Base-by-base conservation (phyloP, 1,139 yeast species). In the Suhomyces terraborum region DNA sequence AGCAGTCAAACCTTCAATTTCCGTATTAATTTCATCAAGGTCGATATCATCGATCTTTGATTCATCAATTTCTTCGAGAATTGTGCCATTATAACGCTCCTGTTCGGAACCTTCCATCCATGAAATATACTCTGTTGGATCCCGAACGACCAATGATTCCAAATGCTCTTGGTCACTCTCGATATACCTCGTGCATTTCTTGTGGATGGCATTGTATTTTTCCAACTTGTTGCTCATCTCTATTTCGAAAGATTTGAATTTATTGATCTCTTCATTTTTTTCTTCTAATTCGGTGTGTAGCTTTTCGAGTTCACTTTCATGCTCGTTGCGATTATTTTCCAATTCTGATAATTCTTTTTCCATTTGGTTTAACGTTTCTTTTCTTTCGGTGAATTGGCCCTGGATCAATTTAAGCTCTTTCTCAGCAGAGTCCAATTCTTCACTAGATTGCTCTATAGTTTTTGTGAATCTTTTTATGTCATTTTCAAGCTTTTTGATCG, bases 151-250 rank as follows among this genome's bases (percentile, higher is more conserved):
- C 28, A 80, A 60, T 0, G 57, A 55, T 2, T 64, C 60, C 42
- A 82, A 55, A 33, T 67, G 67, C 7, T 62, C 64, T 35, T 66
- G 61, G 40, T 70, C 68, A 3, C 60, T 61, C 9, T 65, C 64
- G 4, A 76, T 58, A 20, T 66, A 67, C 19, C 63, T 64, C 7
- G 64, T 55, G 20, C 76, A 69, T 17, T 75, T 75, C 33, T 64
- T 68, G 8, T 80, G 59, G 4, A 68, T 53, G 10, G 67, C 57
- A 36, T 66, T 72, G 43, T 76, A 70, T 51, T 81, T 81, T 45
- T 86, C 95, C 40, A 86, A 62, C 46, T 79, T 77, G 51, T 82
- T 82, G 32, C 73, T 75, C 19, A 85, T 61, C 52, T 86, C 94
- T 37, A 87, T 75, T 55, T 86, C 93, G 18, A 72, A 69, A n/a